Conservation (phyloP, 2,329 filamentous ascomycete species). For the Penicillium sp. region DNA sequence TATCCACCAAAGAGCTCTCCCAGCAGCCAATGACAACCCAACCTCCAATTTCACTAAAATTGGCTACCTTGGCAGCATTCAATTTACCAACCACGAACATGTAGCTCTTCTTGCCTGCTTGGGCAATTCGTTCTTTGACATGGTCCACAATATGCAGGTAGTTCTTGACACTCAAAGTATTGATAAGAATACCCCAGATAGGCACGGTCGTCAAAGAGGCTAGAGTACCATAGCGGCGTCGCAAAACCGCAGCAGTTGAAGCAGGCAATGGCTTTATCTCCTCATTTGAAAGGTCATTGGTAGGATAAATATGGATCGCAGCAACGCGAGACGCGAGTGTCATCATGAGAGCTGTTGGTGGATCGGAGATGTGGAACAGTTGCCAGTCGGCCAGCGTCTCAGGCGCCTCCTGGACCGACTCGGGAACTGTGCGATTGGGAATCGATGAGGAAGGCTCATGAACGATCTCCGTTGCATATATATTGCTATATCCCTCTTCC, state of each 20-base stretch:
- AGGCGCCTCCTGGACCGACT: slow-evolving; percentile 44
- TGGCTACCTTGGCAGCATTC: slow-evolving; percentile 92
- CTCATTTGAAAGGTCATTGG: slow-evolving; percentile 34
- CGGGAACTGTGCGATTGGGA: slow-evolving; percentile 74
- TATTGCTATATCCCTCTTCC: slow-evolving; percentile 63
- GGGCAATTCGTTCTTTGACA: slow-evolving; percentile 68
- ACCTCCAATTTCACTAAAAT: slow-evolving; percentile 90
- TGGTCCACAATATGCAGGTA: slow-evolving; percentile 78
- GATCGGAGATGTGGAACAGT: slow-evolving; percentile 80
- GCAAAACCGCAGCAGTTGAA: slow-evolving; percentile 59
- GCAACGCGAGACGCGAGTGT: slow-evolving; percentile 80
- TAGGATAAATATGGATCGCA: slow-evolving; percentile 74
- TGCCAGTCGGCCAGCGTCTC: slow-evolving; percentile 62
- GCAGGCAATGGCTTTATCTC: slow-evolving; percentile 45
- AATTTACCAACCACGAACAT: slow-evolving; percentile 95
- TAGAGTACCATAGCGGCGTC: slow-evolving; percentile 83
- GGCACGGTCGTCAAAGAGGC: slow-evolving; percentile 75
- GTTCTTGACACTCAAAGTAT: slow-evolving; percentile 88
- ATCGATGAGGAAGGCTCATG: slow-evolving; percentile 76
- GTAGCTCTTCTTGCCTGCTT: slow-evolving; percentile 89
- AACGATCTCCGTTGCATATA: slow-evolving; percentile 69
- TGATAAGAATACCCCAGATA: slow-evolving; percentile 91
- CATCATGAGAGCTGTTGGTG: slow-evolving; percentile 77
- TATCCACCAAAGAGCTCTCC: slow-evolving; percentile 91
- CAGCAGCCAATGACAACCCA: slow-evolving; percentile 98